Percentiles rank a stretch among this genome's conserved stretches.
Conservation (phyloP, 1,284 basidiomycete genomes). For the Pyrrhoderma noxium region DNA sequence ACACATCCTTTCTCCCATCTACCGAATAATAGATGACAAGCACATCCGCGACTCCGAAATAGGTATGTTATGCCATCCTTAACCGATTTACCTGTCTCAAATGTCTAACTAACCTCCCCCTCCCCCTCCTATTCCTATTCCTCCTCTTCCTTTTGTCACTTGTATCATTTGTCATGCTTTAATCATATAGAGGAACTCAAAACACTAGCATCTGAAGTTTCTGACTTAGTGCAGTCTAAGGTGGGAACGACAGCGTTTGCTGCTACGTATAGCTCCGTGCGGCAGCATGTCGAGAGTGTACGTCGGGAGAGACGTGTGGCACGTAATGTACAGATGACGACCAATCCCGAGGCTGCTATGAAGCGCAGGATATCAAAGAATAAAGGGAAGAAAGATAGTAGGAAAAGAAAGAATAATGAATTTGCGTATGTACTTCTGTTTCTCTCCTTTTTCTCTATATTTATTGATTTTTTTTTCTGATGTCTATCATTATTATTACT, state of each 20-base stretch:
- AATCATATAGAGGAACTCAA: no score
- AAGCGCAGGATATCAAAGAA: constrained; percentile 67
- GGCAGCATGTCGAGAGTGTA: constrained; percentile 62
- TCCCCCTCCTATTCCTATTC: neutral
- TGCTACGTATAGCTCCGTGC: constrained; percentile 69
- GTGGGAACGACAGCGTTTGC: constrained; percentile 83
- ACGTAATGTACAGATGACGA: constrained; percentile 53
- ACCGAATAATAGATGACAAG: constrained; percentile 84
- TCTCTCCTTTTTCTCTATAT: neutral
- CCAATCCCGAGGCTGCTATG: constrained; percentile 71
- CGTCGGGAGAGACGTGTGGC: constrained; percentile 69
- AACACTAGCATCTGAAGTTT: constrained; percentile 75
- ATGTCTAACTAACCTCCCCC: neutral
- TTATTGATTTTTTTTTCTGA: neutral
- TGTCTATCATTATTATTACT: no score
- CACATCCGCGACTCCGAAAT: constrained; percentile 70
- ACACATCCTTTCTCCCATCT: constrained; percentile 82
- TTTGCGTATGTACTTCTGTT: constrained; percentile 44
- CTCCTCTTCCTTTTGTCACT: no score
- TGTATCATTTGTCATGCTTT: no score
- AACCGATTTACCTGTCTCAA: neutral
- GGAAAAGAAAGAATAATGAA: constrained; percentile 64
- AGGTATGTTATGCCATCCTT: constrained; percentile 40
- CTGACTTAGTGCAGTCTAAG: constrained; percentile 81
- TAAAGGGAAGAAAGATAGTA: constrained; percentile 69